Base-by-base conservation (phyloP, 495 filamentous ascomycete species). In the Baudoinia panamericana region DNA sequence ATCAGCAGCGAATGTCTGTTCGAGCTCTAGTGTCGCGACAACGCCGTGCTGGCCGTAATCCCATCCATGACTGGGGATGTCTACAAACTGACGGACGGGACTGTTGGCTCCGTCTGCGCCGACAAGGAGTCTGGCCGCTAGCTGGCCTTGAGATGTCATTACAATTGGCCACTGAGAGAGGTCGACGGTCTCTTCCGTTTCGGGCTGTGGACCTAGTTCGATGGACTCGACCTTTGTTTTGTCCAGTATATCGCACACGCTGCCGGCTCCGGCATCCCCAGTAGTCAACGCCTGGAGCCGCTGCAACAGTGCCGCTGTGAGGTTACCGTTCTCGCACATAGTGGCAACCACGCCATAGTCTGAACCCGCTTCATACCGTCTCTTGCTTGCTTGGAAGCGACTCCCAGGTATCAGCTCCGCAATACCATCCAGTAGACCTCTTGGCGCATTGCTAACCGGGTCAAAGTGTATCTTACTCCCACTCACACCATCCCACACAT, bases 101-200 rank as follows among this genome's bases (percentile, higher is more conserved):
- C 84, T 90, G 58, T 93, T 94, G 13, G 84, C 80, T 9, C 90
- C 90, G 54, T 99, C 90, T 11, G 92, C 92, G 5, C 90, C 90
- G 11, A 99, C 75, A 4, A 99, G 70, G 2, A 99, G 68, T 20
- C 90, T 71, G 3, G 92, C 84, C 6, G 75, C 73, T 13, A 96
- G 69, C 41, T 70, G 66, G 56, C 70, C 62, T 34, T 65, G 53
- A 28, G 72, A 68, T 21, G 93, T 63, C 4, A 76, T 71, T 9
- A 96, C 68, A 19, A 92, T 68, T 0, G 90, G 92, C 84, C 90
- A 96, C 32, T 78, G 73, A 2, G 79, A 72, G 23, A 96, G 68
- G 60, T 95, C 79, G 13, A 83, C 58, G 9, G 38, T 21, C 12
- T 20, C 18, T 15, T 42, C 31, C 3, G 78, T 72, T 20, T 78